Evolutionary conservation across 1,284 basidiomycete genomes (phyloP), one percentile per base, ranked within the genome.

Genomic region (Coniferiporia weirii): DNA sequence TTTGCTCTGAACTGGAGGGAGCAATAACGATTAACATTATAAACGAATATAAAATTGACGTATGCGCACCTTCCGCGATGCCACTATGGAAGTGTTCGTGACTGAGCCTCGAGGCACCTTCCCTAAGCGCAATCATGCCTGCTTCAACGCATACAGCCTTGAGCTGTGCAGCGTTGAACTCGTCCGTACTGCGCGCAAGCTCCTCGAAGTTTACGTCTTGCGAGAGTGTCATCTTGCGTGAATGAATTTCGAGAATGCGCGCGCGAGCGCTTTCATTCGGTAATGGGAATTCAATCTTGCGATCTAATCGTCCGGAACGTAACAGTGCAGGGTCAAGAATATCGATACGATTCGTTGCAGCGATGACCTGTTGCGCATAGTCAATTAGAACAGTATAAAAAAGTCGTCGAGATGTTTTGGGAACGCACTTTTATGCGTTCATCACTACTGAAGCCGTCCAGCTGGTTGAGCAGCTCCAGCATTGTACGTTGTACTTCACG

Each of bases 311-410:
- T 55, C 88, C 88, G 13, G 87, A 89, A 61, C 88, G 82, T 20
- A 91, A 80, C 9, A 91, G 75, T 0, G 88, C 88, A 2, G 88
- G 87, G 69, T 91, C 88, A 49, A 99, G 87, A 62, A 98, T 98
- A 75, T 99, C 96, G 68, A 99, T 99, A 71, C 96, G 85, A 76
- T 99, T 99, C 35, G 96, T 99, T 1, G 96, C 96, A 13, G 96
- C 96, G 66, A 99, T 98, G 64, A 99, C 96, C 93, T 95, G 64
- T 20, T 50, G 17, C n/a, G 64, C 5, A 27, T 27, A 27, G 5
- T 27, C 5, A 27, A 27, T 27, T 27, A 43, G 48, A 46, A 46
- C 3, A n/a, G 2, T 9, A 46, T 12, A 46, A 17, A 17, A 5
- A n/a, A 9, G 3, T 9, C 8, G n/a, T 4, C 3, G 44, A 8